Base-by-base conservation (phyloP, 2,329 filamentous ascomycete genomes). In the Penicillium sumatraense region DNA sequence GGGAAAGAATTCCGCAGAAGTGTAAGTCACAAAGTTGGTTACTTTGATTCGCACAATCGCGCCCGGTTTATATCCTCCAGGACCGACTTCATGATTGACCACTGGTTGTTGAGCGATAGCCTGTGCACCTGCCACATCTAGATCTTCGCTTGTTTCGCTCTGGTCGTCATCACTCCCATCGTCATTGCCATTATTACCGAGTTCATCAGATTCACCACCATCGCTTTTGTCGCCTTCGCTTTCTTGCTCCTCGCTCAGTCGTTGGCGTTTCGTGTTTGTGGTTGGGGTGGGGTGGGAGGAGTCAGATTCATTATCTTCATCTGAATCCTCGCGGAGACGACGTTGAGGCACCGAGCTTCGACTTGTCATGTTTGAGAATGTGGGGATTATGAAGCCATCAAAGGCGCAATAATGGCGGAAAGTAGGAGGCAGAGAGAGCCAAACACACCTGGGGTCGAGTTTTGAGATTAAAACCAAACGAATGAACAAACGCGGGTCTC, bases 11-110 rank as follows among this genome's bases (percentile, higher is more conserved):
- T 96, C 93, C 52, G 92, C 93, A 50, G 88, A 86, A 47, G 90
- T 92, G 75, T 99, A 99, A 0, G 95, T 99, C 52, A 99, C 91
- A 66, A 99, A 99, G 74, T 98, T 90, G 46, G 83, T 84, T 41
- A 98, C 82, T 63, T 86, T 89, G 45, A 99, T 91, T 31, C 93
- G 86, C 46, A 97, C 87, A 63, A 99, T 96, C 9, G 95, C 89
- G 10, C 95, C 95, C 2, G 92, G 87, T 44, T 73, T 73, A 55
- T 70, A 73, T 2, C 58, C 66, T 33, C 66, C 62, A 4, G 61
- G 60, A 2, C 56, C 59, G 11, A 58, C 27, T 31, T 53, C 62
- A 48, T 50, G 41, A 27, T 56, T 52, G 16, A 48, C 38, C 9
- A 33, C n/a, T 42, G 49, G 40, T 49, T 53, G 51, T 13, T 18